Evolutionary conservation across 1,284 basidiomycete genomes (phyloP).

Genomic region (Apiotrichum sp.): DNA sequence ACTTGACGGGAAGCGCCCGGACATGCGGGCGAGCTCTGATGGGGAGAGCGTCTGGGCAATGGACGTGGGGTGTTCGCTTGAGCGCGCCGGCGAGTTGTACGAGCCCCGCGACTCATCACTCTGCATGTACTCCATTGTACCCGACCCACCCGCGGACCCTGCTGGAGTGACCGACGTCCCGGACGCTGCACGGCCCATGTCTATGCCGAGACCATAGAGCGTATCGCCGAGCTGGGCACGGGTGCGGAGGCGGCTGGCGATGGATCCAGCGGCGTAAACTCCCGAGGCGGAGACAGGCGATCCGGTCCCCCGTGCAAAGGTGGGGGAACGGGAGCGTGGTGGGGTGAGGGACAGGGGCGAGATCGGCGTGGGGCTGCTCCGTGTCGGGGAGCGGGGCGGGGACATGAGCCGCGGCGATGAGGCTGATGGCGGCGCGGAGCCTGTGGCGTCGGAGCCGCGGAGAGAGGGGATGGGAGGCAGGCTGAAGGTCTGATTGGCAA

Average conservation of each 20-base stretch:
- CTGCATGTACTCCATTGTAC: background rate
- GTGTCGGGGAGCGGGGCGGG: background rate
- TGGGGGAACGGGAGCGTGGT: background rate
- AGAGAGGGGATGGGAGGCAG: slow-evolving; percentile 3
- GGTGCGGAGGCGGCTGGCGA: background rate
- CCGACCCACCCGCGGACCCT: background rate
- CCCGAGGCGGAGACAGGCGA: background rate
- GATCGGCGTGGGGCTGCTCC: background rate
- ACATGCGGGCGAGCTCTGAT: too few species aligned
- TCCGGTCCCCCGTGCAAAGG: background rate
- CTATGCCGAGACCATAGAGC: slow-evolving; percentile 8
- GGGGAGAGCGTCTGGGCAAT: too few species aligned
- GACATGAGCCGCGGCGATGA: background rate
- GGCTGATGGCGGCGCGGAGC: background rate
- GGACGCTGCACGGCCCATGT: background rate
- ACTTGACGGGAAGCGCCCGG: too few species aligned
- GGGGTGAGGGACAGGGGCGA: background rate
- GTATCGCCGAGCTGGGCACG: background rate
- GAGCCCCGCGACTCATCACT: background rate
- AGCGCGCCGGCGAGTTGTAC: background rate
- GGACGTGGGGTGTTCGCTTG: background rate
- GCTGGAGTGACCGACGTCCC: background rate
- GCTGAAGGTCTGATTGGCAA: slow-evolving; percentile 17
- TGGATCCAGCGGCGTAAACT: background rate
- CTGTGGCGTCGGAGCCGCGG: background rate